phyloP scores from a whole-genome alignment of 2,329 filamentous ascomycete genomes.

The Ceratocystis alfenasii region DNA sequence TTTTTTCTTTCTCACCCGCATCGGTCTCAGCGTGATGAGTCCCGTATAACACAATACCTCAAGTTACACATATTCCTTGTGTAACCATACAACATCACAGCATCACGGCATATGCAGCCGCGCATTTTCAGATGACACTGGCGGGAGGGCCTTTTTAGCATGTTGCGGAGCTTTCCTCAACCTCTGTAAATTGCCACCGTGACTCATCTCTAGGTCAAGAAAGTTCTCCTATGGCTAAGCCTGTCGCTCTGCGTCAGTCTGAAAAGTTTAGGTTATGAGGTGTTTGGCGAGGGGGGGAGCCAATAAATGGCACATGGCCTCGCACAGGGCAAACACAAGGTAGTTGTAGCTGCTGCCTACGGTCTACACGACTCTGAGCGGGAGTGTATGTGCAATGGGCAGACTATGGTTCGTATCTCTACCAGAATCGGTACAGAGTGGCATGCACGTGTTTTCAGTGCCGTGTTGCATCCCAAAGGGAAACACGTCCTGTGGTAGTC shows the following conservation, averaged over 20 bases:
- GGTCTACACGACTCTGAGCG: background rate
- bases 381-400: background rate
- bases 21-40: background rate
- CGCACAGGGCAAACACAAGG: background rate
- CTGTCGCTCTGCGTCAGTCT: constrained; percentile 1
- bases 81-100: background rate
- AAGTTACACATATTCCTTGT: background rate
- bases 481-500: constrained; percentile 1
- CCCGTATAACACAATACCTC: background rate
- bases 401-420: background rate
- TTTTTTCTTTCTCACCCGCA: no score
- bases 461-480: background rate
- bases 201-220: background rate
- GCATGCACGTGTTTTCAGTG: background rate
- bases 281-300: background rate
- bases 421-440: background rate
- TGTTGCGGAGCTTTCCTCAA: background rate
- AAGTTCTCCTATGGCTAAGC: background rate
- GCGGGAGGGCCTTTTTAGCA: background rate
- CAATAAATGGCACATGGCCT: background rate
- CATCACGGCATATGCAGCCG: background rate
- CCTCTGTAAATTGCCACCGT: background rate
- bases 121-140: constrained; percentile 2
- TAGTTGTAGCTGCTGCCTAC: background rate
- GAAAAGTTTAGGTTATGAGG: background rate